Conservation (phyloP, 2,329 filamentous ascomycete species). For the Didymella pinodella region DNA sequence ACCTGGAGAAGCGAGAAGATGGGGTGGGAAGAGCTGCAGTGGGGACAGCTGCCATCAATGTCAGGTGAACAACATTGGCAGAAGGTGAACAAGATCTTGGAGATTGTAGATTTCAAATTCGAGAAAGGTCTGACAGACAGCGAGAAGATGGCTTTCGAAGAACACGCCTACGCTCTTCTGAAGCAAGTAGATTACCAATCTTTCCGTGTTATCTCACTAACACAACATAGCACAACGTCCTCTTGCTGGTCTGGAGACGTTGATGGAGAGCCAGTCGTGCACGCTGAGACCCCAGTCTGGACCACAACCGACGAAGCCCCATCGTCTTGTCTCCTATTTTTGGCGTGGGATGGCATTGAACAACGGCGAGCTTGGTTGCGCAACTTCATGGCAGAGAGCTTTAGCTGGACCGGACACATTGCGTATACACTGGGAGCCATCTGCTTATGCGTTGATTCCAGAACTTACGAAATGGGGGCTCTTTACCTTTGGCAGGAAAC, state of each 20-base stretch:
- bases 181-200: background rate
- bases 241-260: slow-evolving; percentile 6
- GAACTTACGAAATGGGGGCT: background rate
- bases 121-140: background rate
- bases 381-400: slow-evolving; percentile 14
- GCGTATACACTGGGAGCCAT: background rate
- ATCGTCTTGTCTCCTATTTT: background rate
- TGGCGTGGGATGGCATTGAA: slow-evolving; percentile 13
- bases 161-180: background rate
- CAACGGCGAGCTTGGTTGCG: slow-evolving; percentile 16
- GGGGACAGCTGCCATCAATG: background rate
- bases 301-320: background rate
- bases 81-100: slow-evolving; percentile 4
- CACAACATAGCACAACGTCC: slow-evolving; percentile 7
- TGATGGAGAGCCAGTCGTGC: slow-evolving; percentile 3
- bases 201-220: background rate
- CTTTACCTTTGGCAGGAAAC: background rate
- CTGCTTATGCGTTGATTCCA: background rate
- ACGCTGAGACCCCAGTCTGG: slow-evolving; percentile 11
- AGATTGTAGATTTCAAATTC: slow-evolving; percentile 4
- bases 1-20: background rate
- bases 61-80: slow-evolving; percentile 2
- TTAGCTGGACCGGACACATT: slow-evolving; percentile 4
- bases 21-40: background rate
- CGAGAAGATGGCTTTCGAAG: slow-evolving; percentile 1